phyloP scores from a whole-genome alignment of 2,329 filamentous ascomycete genomes.

The Diaporthe capsici region DNA sequence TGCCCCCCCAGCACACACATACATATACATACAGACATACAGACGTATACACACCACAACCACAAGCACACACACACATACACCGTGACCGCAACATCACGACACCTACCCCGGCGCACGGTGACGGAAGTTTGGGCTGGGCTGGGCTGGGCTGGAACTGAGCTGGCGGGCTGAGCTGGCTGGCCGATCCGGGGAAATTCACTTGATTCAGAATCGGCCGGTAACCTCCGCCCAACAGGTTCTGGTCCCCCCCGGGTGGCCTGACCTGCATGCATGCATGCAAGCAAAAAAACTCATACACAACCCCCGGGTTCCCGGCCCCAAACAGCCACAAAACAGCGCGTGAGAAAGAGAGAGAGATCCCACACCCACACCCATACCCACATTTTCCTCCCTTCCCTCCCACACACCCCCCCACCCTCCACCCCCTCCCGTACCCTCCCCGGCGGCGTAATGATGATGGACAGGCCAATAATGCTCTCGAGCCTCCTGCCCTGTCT shows the following conservation, averaged over 20 bases:
- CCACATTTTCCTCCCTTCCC: background rate
- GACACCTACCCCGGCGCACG: background rate
- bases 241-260: slow-evolving; percentile 5
- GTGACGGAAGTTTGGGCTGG: slow-evolving; percentile 19
- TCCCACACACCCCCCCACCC: background rate
- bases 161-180: background rate
- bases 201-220: slow-evolving; percentile 30
- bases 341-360: background rate
- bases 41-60: background rate
- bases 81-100: slow-evolving; percentile 12
- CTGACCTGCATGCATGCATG: slow-evolving; percentile 30
- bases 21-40: background rate
- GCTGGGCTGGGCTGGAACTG: background rate
- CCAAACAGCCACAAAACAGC: slow-evolving; percentile 2
- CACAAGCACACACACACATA: background rate
- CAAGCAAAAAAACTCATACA: background rate
- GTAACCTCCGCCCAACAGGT: slow-evolving; percentile 18
- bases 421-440: background rate
- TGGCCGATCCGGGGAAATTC: slow-evolving; percentile 30
- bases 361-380: background rate
- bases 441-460: slow-evolving; percentile 5
- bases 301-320: background rate
- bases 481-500: slow-evolving; percentile 35
- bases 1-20: slow-evolving; percentile 10
- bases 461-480: slow-evolving; percentile 15